A percentile compares a stretch with the other conserved stretches of the same genome.
These are phyloP conservation scores for Anisodus tanguticus DNA, from an alignment of 257 asterid species.

Conservation along the genomic window DNA sequence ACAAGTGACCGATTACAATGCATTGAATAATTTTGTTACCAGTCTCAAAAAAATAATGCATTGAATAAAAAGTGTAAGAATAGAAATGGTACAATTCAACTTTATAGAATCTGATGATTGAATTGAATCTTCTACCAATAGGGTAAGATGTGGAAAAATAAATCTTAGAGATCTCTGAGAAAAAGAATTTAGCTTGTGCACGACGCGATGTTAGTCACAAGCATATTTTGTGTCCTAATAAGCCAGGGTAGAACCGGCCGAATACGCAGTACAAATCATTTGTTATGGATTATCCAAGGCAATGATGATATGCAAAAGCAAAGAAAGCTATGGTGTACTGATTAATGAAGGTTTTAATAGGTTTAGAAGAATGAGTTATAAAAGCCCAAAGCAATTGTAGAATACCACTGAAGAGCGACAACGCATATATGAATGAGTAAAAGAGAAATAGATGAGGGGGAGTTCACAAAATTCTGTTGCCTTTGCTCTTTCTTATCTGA, in stretches of 20 bases:
- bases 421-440: conserved; percentile 18
- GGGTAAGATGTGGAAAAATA: not conserved
- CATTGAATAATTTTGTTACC: too few relatives aligned
- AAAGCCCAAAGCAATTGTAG: not conserved
- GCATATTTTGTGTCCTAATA: not conserved
- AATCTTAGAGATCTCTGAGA: not conserved
- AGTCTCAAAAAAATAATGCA: not conserved
- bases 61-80: not conserved
- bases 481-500: conserved; percentile 26
- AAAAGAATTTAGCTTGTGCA: conserved; percentile 7
- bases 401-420: not conserved
- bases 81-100: not conserved
- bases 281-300: not conserved
- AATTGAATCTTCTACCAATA: not conserved
- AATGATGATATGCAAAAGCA: not conserved
- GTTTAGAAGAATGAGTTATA: conserved; percentile 8
- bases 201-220: not conserved
- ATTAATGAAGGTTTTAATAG: not conserved
- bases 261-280: not conserved
- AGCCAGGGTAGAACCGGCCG: too few relatives aligned
- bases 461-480: not conserved
- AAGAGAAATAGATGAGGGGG: not conserved
- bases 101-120: not conserved
- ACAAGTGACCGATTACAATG: not conserved
- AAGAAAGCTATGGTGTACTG: not conserved